Conservation (phyloP, 2,329 filamentous ascomycete genomes). For the Microcera coccophila region DNA sequence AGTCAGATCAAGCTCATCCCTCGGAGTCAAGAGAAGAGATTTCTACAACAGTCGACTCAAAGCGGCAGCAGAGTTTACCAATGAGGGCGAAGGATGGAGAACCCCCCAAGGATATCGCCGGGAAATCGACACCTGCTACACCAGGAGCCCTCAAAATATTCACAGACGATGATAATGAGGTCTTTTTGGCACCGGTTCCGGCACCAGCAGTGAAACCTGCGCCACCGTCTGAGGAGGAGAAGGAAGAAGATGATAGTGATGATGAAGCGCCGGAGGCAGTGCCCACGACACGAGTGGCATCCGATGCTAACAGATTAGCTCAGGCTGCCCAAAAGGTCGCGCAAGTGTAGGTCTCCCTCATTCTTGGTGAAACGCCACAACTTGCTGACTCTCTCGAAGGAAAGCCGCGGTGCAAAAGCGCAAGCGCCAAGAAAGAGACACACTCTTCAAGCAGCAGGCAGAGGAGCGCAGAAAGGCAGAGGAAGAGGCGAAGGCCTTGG, state of each 20-base stretch:
- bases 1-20: constrained; percentile 20
- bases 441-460: constrained; percentile 53
- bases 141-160: constrained; percentile 33
- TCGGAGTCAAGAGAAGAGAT: constrained; percentile 9
- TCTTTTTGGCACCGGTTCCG: constrained; percentile 11
- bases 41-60: constrained; percentile 13
- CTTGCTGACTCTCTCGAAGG: constrained; percentile 29
- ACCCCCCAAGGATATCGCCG: constrained; percentile 2
- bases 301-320: constrained; percentile 43
- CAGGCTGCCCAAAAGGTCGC: constrained; percentile 48
- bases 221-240: constrained; percentile 26
- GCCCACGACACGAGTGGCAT: constrained; percentile 49
- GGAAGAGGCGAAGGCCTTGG: constrained; percentile 22
- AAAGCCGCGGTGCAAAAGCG: constrained; percentile 49
- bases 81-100: constrained; percentile 34
- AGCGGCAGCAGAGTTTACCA: constrained; percentile 30
- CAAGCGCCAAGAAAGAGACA: constrained; percentile 54
- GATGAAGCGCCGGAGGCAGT: constrained; percentile 58
- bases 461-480: constrained; percentile 42
- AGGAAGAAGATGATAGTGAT: constrained; percentile 43
- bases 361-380: background rate
- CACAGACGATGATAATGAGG: constrained; percentile 32
- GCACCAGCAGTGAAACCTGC: constrained; percentile 9
- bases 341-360: constrained; percentile 42
- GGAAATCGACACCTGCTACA: constrained; percentile 8